phyloP scores from a whole-genome alignment of 352 stramenopile species.

The Chrysophaeum taylorii region DNA sequence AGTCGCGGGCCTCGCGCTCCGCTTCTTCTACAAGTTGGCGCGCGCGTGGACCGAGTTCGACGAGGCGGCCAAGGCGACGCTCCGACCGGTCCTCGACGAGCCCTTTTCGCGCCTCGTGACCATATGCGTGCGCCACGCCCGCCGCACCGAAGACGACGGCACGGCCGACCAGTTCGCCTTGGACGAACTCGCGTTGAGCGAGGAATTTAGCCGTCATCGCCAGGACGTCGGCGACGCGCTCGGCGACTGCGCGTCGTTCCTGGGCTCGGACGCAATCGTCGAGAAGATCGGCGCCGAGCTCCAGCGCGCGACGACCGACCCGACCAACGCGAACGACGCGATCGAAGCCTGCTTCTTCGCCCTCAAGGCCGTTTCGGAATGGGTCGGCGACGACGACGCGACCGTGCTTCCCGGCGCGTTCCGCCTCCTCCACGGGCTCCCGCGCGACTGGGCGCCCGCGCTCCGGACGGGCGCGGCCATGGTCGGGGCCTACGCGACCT shows the following conservation, averaged over 20 bases:
- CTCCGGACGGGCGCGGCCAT: constrained; percentile 39
- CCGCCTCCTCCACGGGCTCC: constrained; percentile 42
- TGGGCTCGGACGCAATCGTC: neutral
- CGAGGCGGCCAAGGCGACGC: neutral
- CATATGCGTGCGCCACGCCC: neutral
- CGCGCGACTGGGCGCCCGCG: constrained; percentile 31
- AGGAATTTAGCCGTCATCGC: neutral
- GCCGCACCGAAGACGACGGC: neutral
- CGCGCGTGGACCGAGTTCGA: constrained; percentile 31
- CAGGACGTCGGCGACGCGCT: neutral
- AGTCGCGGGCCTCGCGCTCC: constrained; percentile 47
- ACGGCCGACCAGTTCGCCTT: neutral
- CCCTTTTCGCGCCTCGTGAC: neutral
- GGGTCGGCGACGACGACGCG: constrained; percentile 47
- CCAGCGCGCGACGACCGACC: neutral
- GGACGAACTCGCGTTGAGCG: too few species aligned
- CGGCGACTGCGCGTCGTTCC: neutral
- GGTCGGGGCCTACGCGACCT: constrained; percentile 51
- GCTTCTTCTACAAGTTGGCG: constrained; percentile 61
- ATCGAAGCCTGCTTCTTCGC: constrained; percentile 51
- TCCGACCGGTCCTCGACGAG: too few species aligned
- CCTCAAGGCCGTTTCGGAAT: constrained; percentile 42
- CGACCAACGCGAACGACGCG: constrained; percentile 23
- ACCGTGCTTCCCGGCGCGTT: constrained; percentile 46
- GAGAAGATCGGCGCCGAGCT: neutral